These are phyloP conservation scores for Fistulinella prunicolor DNA, from an alignment of 768 basidiomycete species.

Conservation along the genomic window DNA sequence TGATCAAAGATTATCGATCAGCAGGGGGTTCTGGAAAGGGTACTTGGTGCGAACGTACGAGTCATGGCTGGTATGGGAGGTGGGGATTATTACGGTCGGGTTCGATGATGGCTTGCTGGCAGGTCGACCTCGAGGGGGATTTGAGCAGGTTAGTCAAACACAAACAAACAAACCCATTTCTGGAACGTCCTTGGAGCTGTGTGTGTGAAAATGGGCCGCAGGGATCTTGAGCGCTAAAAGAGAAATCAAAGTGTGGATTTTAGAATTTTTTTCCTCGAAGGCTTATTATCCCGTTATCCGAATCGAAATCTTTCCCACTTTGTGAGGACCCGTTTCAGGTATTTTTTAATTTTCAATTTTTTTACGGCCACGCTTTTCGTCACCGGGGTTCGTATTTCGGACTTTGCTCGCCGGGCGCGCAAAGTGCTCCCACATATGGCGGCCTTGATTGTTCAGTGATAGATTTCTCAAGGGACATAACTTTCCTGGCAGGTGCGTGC, in stretches of 20 bases:
- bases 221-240: slow-evolving; percentile 15
- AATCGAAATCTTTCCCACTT: neutral
- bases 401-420: neutral
- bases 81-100: slow-evolving; percentile 4
- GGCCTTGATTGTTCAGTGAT: slow-evolving; percentile 1
- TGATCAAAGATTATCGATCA: slow-evolving; percentile 37
- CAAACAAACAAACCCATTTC: slow-evolving; percentile 22
- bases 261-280: slow-evolving; percentile 3
- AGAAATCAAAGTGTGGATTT: slow-evolving; percentile 1
- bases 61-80: slow-evolving; percentile 41
- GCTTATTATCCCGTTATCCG: neutral
- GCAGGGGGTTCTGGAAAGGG: neutral
- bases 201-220: slow-evolving; percentile 7
- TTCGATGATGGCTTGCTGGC: slow-evolving; percentile 8
- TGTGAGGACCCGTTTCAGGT: neutral
- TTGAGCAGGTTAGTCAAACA: slow-evolving; percentile 17
- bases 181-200: neutral
- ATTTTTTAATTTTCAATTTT: neutral
- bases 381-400: slow-evolving; percentile 2
- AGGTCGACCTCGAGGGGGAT: neutral
- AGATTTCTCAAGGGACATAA: slow-evolving; percentile 8
- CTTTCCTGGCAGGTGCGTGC: slow-evolving; percentile 10
- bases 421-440: slow-evolving; percentile 8
- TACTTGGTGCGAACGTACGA: slow-evolving; percentile 39
- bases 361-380: neutral